A percentile compares a stretch with the other conserved stretches of the same genome.
Evolutionary conservation across 352 stramenopile species (phyloP).

Genomic region (Pilasporangium apinafurcum): DNA sequence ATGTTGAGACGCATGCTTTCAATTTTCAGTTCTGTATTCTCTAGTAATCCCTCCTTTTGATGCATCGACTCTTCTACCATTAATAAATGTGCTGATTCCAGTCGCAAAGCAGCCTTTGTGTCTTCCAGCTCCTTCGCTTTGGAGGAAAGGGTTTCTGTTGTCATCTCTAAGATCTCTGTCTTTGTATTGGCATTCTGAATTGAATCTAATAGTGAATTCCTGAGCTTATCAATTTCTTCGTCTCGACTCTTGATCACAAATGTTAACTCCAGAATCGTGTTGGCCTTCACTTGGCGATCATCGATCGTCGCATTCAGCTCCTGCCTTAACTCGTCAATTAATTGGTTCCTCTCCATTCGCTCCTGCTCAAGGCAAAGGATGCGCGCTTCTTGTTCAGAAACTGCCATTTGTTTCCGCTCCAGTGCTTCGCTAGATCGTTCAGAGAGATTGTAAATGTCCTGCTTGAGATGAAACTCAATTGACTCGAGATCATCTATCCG

Average conservation of each 20-base stretch:
- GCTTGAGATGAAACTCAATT: conserved; percentile 7
- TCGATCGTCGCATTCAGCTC: conserved; percentile 26
- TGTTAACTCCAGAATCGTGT: conserved; percentile 65
- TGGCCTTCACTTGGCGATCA: conserved; percentile 41
- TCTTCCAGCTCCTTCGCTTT: conserved; percentile 62
- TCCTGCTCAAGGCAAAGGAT: conserved; percentile 17
- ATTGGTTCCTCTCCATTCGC: conserved; percentile 5
- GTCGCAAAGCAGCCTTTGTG: conserved; percentile 34
- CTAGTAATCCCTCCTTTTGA: conserved; percentile 50
- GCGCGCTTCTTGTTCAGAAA: conserved; percentile 21
- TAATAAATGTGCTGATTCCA: conserved; percentile 46
- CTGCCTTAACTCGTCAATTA: conserved; percentile 18
- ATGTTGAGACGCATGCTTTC: conserved; percentile 52
- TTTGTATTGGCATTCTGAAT: conserved; percentile 50
- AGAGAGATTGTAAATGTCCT: no score
- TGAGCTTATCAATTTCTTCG: conserved; percentile 57
- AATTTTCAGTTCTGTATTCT: conserved; percentile 58
- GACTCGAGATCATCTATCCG: conserved; percentile 17
- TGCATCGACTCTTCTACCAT: conserved; percentile 59
- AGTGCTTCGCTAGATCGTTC: no score
- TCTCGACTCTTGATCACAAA: conserved; percentile 71
- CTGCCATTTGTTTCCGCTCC: conserved; percentile 32
- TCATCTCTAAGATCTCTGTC: conserved; percentile 62
- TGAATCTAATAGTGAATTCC: conserved; percentile 37
- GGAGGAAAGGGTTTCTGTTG: conserved; percentile 43